Evolutionary conservation across 768 basidiomycete species (phyloP), one percentile per base, ranked within the genome.

Genomic region (Suillus clintonianus): DNA sequence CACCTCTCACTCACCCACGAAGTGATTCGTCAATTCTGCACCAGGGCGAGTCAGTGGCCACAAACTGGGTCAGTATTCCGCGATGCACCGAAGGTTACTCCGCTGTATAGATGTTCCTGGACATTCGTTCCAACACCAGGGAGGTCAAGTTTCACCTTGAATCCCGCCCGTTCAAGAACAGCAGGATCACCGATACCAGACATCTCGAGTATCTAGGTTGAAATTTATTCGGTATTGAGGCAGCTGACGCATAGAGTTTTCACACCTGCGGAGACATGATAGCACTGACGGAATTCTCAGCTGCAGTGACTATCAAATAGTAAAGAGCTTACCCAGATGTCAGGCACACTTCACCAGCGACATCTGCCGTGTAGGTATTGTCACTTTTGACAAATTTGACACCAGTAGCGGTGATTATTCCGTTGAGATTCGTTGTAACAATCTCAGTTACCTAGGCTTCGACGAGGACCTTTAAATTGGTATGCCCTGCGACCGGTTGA

Each of bases 71-170:
- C 45, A 6, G 45, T 47, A 13, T 47, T 22, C 2, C 2, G 45
- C n/a, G 10, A 57, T 70, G 7, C 47, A 78, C 78, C 75, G 24
- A 60, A 77, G 36, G 65, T 67, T 34, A 74, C 43, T 3, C 65
- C 68, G 8, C 62, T 39, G n/a, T 68, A 70, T 57, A 70, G 61
- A 62, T 87, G 85, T 62, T 86, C 85, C 65, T 85, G 84, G n/a
- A 84, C 72, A 65, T 86, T 86, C 69, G 79, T 77, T 1, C 86
- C 86, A 14, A 87, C 85, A 11, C 79, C 80, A 7, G 80, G 79
- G 2, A 73, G 65, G 6, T 67, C 39, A 30, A 73, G 51, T 60
- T 75, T 71, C 27, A 74, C 62, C 0, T 72, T 62, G 45, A 89
- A 76, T 2, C 78, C 80, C n/a, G 82, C 67, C 6, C 65, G 73